These are phyloP conservation scores for Trichothecium roseum DNA, from an alignment of 2,329 filamentous ascomycete species.

Conservation along the genomic window DNA sequence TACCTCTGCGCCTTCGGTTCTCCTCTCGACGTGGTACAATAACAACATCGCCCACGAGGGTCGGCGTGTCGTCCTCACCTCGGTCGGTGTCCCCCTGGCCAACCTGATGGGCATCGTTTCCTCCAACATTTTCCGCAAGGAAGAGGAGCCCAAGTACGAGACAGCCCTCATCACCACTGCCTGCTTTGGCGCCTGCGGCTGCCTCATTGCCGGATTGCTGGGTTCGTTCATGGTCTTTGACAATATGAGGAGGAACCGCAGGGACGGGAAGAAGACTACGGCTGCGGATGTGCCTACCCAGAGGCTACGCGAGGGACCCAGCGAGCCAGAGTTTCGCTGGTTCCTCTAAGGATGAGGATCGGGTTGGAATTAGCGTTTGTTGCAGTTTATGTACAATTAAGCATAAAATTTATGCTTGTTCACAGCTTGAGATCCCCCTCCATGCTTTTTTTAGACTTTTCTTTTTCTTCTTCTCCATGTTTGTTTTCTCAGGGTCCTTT, in stretches of 20 bases:
- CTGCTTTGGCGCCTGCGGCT: slow-evolving; percentile 51
- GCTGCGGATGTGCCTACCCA: slow-evolving; percentile 38
- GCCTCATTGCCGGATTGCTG: slow-evolving; percentile 40
- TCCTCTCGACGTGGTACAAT: slow-evolving; percentile 60
- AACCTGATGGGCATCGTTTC: slow-evolving; percentile 46
- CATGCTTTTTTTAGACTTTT: too few relatives aligned
- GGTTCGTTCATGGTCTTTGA: slow-evolving; percentile 51
- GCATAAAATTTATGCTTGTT: too few relatives aligned
- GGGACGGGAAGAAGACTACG: slow-evolving; percentile 35
- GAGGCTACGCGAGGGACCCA: slow-evolving; percentile 36
- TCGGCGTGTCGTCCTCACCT: slow-evolving; percentile 58
- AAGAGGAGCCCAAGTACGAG: slow-evolving; percentile 57
- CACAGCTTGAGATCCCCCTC: too few relatives aligned
- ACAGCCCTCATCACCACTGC: slow-evolving; percentile 56
- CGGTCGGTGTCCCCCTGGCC: slow-evolving; percentile 62
- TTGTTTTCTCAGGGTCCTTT: too few relatives aligned
- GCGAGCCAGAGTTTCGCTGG: slow-evolving; percentile 38
- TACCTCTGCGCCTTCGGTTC: slow-evolving; percentile 62
- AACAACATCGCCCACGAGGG: slow-evolving; percentile 76
- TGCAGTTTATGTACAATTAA: too few relatives aligned
- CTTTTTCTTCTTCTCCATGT: too few relatives aligned
- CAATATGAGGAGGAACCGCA: slow-evolving; percentile 42
- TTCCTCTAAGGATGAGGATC: slow-evolving; percentile 22
- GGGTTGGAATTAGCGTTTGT: not conserved
- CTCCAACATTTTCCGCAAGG: slow-evolving; percentile 56